Evolutionary conservation across 352 stramenopile genomes (phyloP).

Genomic region (Pythium sp.): DNA sequence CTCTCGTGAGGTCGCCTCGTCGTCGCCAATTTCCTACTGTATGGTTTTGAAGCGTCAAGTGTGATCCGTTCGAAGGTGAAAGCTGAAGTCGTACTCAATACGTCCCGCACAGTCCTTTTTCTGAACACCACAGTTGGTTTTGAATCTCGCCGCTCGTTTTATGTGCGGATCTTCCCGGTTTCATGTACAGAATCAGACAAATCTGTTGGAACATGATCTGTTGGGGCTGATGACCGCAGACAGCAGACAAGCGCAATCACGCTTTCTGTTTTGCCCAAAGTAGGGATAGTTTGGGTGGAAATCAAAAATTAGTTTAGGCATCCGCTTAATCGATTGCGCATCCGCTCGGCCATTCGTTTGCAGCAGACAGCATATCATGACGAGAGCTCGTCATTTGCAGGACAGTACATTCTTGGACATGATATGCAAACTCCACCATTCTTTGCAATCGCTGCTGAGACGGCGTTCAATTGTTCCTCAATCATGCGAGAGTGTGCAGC

Average conservation of each 20-base stretch:
- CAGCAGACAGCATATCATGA: not conserved
- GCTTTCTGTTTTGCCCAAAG: not conserved
- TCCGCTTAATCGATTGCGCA: not conserved
- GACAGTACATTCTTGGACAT: not conserved
- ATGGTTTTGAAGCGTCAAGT: not conserved
- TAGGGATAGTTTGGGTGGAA: not conserved
- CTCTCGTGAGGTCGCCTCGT: not conserved
- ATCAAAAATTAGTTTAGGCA: not conserved
- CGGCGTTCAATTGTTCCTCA: not conserved
- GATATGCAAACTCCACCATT: not conserved
- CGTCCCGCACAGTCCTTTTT: not conserved
- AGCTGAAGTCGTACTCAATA: not conserved
- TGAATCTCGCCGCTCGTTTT: not conserved
- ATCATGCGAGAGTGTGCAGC: not conserved
- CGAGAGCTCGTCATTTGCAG: constrained; percentile 1
- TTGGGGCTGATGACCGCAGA: not conserved
- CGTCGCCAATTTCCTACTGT: not conserved
- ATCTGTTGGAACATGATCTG: constrained; percentile 5
- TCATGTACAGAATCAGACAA: not conserved
- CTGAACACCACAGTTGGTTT: not conserved
- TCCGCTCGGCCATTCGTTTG: not conserved
- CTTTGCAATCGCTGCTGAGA: not conserved
- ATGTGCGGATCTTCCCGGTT: not conserved
- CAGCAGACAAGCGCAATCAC: not conserved
- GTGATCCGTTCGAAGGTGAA: constrained; percentile 5